Conservation (phyloP, 2,329 filamentous ascomycete genomes). For the Graphilbum ipis-grandicollis region DNA sequence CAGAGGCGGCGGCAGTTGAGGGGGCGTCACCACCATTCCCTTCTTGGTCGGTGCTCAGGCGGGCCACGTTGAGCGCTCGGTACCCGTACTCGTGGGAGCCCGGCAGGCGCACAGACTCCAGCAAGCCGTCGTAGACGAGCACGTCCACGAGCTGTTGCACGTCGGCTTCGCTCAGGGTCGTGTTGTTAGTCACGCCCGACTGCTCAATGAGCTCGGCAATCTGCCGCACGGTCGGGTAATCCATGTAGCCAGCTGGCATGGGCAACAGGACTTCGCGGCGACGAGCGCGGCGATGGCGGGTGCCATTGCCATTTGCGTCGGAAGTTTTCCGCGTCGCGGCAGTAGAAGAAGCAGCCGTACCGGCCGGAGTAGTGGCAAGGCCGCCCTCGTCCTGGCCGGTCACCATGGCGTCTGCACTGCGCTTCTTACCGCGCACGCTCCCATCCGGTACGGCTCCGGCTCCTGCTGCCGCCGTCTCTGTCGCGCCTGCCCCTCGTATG, state of each 20-base stretch:
- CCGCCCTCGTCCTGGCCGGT: conserved; percentile 3
- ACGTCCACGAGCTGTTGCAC: conserved; percentile 77
- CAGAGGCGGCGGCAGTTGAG: too few relatives aligned
- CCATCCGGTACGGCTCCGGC: neutral
- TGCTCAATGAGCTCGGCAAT: conserved; percentile 60
- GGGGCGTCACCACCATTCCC: too few relatives aligned
- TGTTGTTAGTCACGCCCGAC: conserved; percentile 54
- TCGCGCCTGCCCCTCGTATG: conserved; percentile 14
- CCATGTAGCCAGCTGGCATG: conserved; percentile 48
- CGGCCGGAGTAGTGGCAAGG: too few relatives aligned
- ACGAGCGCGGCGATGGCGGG: conserved; percentile 10
- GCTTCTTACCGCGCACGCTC: conserved; percentile 24
- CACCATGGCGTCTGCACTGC: conserved; percentile 28
- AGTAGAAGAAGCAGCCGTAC: too few relatives aligned
- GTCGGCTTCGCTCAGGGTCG: conserved; percentile 52
- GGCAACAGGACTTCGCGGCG: conserved; percentile 26
- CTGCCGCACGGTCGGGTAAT: conserved; percentile 65
- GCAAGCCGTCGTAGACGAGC: conserved; percentile 69
- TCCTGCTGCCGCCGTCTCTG: neutral
- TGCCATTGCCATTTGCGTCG: neutral
- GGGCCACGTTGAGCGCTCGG: conserved; percentile 31
- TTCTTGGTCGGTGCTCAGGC: conserved; percentile 15
- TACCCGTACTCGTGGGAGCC: conserved; percentile 30
- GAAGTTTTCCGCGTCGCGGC: neutral
- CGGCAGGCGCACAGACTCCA: conserved; percentile 42